Evolutionary conservation across 202 grass and related monocot genomes (phyloP).

Genomic region (Carex arenaria): DNA sequence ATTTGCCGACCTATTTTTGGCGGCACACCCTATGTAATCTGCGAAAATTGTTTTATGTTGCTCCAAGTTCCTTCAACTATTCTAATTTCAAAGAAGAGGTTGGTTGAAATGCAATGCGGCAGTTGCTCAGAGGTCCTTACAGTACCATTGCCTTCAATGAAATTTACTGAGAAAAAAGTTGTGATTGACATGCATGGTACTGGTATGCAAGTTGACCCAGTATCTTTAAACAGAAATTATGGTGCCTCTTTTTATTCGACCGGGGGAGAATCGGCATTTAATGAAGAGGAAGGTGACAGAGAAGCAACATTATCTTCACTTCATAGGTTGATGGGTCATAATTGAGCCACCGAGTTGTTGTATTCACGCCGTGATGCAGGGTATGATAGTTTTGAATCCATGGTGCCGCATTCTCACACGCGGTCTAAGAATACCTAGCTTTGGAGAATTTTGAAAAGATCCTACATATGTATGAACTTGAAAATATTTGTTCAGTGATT

Average conservation of each 20-base stretch:
- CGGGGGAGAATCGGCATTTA: constrained; percentile 26
- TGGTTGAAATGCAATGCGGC: constrained; percentile 63
- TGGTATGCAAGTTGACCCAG: constrained; percentile 20
- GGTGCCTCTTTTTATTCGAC: constrained; percentile 38
- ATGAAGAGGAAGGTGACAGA: constrained; percentile 28
- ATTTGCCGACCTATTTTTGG: constrained; percentile 67
- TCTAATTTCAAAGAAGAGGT: constrained; percentile 51
- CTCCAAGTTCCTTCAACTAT: constrained; percentile 78
- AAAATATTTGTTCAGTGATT: background rate
- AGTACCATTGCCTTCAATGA: constrained; percentile 48
- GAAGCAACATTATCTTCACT: constrained; percentile 44
- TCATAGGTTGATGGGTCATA: constrained; percentile 91
- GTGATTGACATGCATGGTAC: constrained; percentile 9
- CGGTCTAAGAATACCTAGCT: background rate
- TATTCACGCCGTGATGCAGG: constrained; percentile 30
- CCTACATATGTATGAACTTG: background rate
- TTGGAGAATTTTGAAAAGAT: background rate
- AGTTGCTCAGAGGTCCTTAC: constrained; percentile 60
- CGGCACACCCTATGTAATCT: constrained; percentile 66
- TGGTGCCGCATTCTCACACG: constrained; percentile 11
- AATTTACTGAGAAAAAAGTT: background rate
- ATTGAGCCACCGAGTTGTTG: constrained; percentile 82
- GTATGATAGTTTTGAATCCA: constrained; percentile 54
- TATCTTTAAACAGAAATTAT: constrained; percentile 32
- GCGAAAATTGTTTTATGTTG: constrained; percentile 61